Evolutionary conservation across 306 rosid genomes (phyloP), one percentile per base, ranked within the genome.

Genomic region (Betula pendula): DNA sequence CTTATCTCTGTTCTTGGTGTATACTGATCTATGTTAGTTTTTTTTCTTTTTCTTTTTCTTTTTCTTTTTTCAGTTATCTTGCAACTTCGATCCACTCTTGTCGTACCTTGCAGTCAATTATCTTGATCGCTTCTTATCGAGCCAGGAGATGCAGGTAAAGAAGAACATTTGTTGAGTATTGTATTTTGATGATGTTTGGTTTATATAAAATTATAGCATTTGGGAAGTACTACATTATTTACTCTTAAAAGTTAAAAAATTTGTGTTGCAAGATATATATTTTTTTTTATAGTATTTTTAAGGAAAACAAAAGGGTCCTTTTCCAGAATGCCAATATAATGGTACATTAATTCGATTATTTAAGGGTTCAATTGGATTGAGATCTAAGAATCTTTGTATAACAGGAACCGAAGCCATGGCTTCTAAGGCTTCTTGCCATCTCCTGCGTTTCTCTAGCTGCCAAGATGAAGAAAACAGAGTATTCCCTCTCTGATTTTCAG

Each of bases 341-440:
- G 68, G 43, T 0, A 10, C 24, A 38, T 80, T 75, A n/a, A 8
- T 31, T n/a, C 43, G 27, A 12, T 73, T 77, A 44, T 70, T 63
- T 53, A n/a, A 56, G 70, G 75, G 67, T 60, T 81, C 66, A 17
- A 78, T 12, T 48, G 6, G 8, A 35, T 73, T 27, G 62, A 75
- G 81, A 83, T 88, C 88, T 87, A 82, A 88, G 45, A 55, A 31
- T 38, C 20, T 75, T 76, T 75, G 29, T 81, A n/a, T 75, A 48
- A 60, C 88, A 95, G 97, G 78, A 92, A 71, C 90, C 89, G 60
- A 88, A 95, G 83, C 91, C 94, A 79, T 95, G 98, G 98, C 76
- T 91, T 52, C 73, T 88, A 53, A 84, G 87, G 86, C 96, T 95
- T 19, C 84, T 95, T 79, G 95, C 97, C 38, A 65, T 92, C 24